Conservation (phyloP, 371 early-diverging fungal species). For the Choanephora cucurbitarum region DNA sequence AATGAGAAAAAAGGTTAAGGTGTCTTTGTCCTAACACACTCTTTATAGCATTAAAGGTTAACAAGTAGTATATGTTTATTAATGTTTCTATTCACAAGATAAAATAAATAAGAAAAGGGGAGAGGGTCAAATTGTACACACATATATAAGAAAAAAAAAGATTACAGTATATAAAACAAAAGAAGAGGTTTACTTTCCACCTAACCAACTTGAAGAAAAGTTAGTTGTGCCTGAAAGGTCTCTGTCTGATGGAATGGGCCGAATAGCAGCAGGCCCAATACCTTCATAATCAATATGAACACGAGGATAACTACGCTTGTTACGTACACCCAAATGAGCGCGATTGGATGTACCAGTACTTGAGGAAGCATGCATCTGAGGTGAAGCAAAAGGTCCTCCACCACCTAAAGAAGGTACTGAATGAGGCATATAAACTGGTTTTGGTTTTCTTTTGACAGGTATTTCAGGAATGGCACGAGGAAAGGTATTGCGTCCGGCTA, state of each 20-base stretch:
- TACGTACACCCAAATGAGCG: constrained; percentile 25
- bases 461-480: neutral
- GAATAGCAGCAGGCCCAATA: constrained; percentile 15
- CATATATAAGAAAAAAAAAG: neutral
- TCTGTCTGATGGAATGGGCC: constrained; percentile 27
- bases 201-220: constrained; percentile 31
- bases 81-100: neutral
- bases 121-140: neutral
- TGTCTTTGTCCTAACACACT: no score
- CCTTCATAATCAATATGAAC: constrained; percentile 21
- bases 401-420: neutral
- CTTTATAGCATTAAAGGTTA: no score
- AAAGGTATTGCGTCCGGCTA: neutral
- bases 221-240: constrained; percentile 22
- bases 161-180: neutral
- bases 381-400: neutral
- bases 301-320: constrained; percentile 20
- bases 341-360: constrained; percentile 13
- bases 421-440: neutral
- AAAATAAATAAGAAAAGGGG: constrained; percentile 3
- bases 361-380: constrained; percentile 6
- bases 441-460: constrained; percentile 10
- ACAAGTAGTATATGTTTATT: no score
- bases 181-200: constrained; percentile 21
- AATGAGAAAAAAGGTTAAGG: no score